phyloP scores from a whole-genome alignment of 2,329 filamentous ascomycete genomes.

The Catunica adiposa region DNA sequence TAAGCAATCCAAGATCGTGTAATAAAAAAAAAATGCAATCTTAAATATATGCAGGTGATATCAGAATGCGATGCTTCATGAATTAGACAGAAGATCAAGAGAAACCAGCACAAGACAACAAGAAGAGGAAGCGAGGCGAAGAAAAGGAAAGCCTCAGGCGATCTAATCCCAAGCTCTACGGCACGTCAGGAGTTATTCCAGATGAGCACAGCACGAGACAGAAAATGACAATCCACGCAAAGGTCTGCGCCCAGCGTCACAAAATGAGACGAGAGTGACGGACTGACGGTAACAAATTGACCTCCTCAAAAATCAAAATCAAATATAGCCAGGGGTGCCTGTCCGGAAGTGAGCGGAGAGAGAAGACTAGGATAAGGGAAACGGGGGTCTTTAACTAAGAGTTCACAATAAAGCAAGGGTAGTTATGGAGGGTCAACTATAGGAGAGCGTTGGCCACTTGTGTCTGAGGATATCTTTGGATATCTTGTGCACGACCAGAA shows the following conservation, averaged over 20 bases:
- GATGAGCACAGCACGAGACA: conserved; percentile 4
- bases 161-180: conserved; percentile 9
- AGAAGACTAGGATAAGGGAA: neutral
- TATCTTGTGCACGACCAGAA: neutral
- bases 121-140: conserved; percentile 3
- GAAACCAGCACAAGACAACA: conserved; percentile 1
- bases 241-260: conserved; percentile 1
- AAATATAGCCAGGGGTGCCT: conserved; percentile 7
- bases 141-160: conserved; percentile 5
- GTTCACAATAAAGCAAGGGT: neutral
- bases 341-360: conserved; percentile 9
- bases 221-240: neutral
- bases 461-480: neutral
- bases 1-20: neutral
- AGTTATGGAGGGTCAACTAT: neutral
- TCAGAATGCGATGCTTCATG: too few species aligned
- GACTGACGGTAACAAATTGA: neutral
- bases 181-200: conserved; percentile 13
- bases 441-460: neutral
- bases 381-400: neutral
- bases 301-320: conserved; percentile 6
- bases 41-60: too few species aligned
- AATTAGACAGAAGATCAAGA: conserved; percentile 2
- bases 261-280: conserved; percentile 6
- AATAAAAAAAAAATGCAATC: too few species aligned